Evolutionary conservation across 805 yeast genomes (phyloP).

Genomic region (Candida railenensis): DNA sequence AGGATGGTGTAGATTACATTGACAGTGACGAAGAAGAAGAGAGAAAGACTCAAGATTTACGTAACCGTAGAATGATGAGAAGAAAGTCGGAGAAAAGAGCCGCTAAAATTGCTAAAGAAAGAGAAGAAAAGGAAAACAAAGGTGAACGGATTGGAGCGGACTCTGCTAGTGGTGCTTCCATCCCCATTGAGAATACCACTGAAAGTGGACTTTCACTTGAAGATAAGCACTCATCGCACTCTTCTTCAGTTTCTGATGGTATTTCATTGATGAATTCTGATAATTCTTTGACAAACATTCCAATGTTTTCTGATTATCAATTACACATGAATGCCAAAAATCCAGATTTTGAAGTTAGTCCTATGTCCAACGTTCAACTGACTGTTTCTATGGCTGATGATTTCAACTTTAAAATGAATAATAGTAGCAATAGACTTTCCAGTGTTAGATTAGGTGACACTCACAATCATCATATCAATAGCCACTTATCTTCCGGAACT

Average conservation of each 20-base stretch:
- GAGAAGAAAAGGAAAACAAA: conserved; percentile 4
- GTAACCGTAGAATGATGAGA: conserved; percentile 40
- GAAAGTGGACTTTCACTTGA: conserved; percentile 18
- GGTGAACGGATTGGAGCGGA: not conserved
- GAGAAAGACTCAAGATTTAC: conserved; percentile 44
- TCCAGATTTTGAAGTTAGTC: conserved; percentile 18
- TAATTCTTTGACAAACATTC: conserved; percentile 62
- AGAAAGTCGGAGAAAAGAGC: conserved; percentile 19
- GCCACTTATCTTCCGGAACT: conserved; percentile 8
- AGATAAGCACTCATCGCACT: conserved; percentile 18
- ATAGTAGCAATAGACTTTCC: conserved; percentile 1
- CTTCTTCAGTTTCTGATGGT: conserved; percentile 54
- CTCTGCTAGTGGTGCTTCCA: conserved; percentile 8
- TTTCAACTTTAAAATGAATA: conserved; percentile 13
- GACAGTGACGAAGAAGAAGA: conserved; percentile 53
- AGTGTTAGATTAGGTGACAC: not conserved
- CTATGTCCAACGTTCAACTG: conserved; percentile 27
- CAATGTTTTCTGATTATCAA: conserved; percentile 55
- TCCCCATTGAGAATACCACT: conserved; percentile 12
- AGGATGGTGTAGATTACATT: conserved; percentile 24
- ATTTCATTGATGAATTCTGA: conserved; percentile 62
- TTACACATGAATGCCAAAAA: conserved; percentile 32
- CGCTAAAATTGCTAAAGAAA: conserved; percentile 8
- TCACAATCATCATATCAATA: conserved; percentile 5
- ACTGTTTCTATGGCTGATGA: conserved; percentile 34